Percentiles rank a stretch among this genome's conserved stretches.
Evolutionary conservation across 768 basidiomycete genomes (phyloP).

Genomic region (Tylopilus felleus): DNA sequence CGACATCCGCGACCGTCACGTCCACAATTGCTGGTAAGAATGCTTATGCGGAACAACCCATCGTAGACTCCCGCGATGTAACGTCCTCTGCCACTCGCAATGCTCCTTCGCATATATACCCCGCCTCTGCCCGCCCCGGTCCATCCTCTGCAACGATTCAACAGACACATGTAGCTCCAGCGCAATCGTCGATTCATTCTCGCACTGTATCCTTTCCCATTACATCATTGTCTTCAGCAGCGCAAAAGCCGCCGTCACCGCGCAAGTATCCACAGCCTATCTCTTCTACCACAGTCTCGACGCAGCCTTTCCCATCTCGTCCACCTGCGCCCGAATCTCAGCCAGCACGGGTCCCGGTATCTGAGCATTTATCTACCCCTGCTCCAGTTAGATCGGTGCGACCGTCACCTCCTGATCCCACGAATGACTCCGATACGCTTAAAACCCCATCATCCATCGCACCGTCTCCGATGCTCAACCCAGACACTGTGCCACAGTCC

Average conservation of each 20-base stretch:
- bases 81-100: conserved; percentile 18
- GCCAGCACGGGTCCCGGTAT: conserved; percentile 24
- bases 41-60: conserved; percentile 19
- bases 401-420: conserved; percentile 28
- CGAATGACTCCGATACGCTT: conserved; percentile 50
- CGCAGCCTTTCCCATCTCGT: conserved; percentile 30
- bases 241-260: conserved; percentile 27
- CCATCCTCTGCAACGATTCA: conserved; percentile 17
- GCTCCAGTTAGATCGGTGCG: conserved; percentile 27
- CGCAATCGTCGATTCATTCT: conserved; percentile 29
- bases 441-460: conserved; percentile 66
- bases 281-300: conserved; percentile 20
- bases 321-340: conserved; percentile 18
- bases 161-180: conserved; percentile 21
- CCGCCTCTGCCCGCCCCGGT: conserved; percentile 21
- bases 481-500: conserved; percentile 19
- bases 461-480: conserved; percentile 43
- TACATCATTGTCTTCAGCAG: conserved; percentile 13
- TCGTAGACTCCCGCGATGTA: conserved; percentile 25
- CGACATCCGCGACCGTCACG: conserved; percentile 4
- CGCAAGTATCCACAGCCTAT: conserved; percentile 30
- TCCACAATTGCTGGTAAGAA: conserved; percentile 18
- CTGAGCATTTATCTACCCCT: conserved; percentile 32
- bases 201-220: conserved; percentile 38
- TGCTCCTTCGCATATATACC: conserved; percentile 19